Conservation (phyloP, 495 filamentous ascomycete genomes). For the Chlorociboria aeruginascens region DNA sequence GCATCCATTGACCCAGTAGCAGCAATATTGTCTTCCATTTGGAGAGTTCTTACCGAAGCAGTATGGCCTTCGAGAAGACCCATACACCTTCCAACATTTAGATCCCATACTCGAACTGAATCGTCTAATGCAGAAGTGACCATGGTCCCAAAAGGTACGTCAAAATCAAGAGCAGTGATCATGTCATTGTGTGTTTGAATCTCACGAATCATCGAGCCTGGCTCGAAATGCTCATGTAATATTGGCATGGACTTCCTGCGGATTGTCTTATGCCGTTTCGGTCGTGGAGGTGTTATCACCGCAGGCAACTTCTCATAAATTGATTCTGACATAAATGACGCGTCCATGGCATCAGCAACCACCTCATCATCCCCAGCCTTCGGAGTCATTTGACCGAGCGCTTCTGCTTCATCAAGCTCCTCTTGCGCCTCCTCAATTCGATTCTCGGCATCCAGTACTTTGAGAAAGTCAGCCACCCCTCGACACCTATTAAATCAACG, state of each 20-base stretch:
- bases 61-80: slow-evolving; percentile 88
- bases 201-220: slow-evolving; percentile 79
- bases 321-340: slow-evolving; percentile 91
- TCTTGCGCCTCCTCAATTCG: slow-evolving; percentile 79
- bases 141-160: slow-evolving; percentile 90
- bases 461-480: slow-evolving; percentile 6
- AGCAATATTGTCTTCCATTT: slow-evolving; percentile 91
- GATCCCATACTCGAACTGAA: slow-evolving; percentile 94
- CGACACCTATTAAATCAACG: neutral
- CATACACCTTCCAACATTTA: slow-evolving; percentile 83
- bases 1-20: slow-evolving; percentile 95
- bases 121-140: slow-evolving; percentile 93
- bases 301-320: slow-evolving; percentile 88
- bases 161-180: slow-evolving; percentile 88
- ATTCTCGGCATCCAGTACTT: slow-evolving; percentile 73
- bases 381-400: slow-evolving; percentile 33
- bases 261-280: slow-evolving; percentile 54
- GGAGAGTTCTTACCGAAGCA: slow-evolving; percentile 83
- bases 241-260: slow-evolving; percentile 80
- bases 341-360: slow-evolving; percentile 46
- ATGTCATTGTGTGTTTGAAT: slow-evolving; percentile 79
- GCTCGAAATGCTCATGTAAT: slow-evolving; percentile 88
- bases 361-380: slow-evolving; percentile 45
- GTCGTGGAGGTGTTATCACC: slow-evolving; percentile 35
- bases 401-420: slow-evolving; percentile 55